phyloP scores from a whole-genome alignment of 2,329 filamentous ascomycete species.

The Beauveria bassiana region DNA sequence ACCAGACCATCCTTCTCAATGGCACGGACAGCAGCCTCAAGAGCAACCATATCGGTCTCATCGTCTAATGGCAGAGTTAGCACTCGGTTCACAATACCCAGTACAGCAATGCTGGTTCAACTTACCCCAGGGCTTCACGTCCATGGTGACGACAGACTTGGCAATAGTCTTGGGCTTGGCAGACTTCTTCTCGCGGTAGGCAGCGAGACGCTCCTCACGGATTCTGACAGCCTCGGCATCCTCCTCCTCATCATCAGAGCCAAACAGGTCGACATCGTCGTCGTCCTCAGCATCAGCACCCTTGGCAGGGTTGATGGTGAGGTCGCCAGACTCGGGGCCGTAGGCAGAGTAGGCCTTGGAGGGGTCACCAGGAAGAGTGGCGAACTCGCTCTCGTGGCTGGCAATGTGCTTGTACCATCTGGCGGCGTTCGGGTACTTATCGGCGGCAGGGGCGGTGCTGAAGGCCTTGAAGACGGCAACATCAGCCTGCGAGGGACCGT shows the following conservation, averaged over 20 bases:
- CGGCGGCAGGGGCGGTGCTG: slow-evolving; percentile 63
- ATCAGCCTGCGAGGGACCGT: slow-evolving; percentile 83
- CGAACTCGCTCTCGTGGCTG: slow-evolving; percentile 87
- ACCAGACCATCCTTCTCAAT: slow-evolving; percentile 92
- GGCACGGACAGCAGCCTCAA: slow-evolving; percentile 72
- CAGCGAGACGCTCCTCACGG: slow-evolving; percentile 82
- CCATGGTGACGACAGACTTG: slow-evolving; percentile 92
- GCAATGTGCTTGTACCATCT: slow-evolving; percentile 99
- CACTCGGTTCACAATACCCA: neutral
- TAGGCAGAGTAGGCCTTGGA: slow-evolving; percentile 84
- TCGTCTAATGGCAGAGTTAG: slow-evolving; percentile 52
- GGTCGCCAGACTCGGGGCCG: slow-evolving; percentile 72
- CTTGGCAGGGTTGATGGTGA: slow-evolving; percentile 79
- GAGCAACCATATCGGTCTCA: slow-evolving; percentile 80
- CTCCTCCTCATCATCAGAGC: slow-evolving; percentile 88
- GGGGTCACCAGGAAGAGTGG: slow-evolving; percentile 81
- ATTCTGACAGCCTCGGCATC: slow-evolving; percentile 77
- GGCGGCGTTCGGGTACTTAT: slow-evolving; percentile 88
- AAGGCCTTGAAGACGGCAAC: slow-evolving; percentile 91
- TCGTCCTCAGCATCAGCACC: slow-evolving; percentile 65
- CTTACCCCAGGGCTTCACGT: slow-evolving; percentile 99
- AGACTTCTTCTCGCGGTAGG: slow-evolving; percentile 97
- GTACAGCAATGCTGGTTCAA: slow-evolving; percentile 18
- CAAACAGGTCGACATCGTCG: slow-evolving; percentile 89
- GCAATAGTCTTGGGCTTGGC: slow-evolving; percentile 84